These are phyloP conservation scores for Aspergillus biplanus DNA, from an alignment of 495 filamentous ascomycete genomes.

Conservation along the genomic window DNA sequence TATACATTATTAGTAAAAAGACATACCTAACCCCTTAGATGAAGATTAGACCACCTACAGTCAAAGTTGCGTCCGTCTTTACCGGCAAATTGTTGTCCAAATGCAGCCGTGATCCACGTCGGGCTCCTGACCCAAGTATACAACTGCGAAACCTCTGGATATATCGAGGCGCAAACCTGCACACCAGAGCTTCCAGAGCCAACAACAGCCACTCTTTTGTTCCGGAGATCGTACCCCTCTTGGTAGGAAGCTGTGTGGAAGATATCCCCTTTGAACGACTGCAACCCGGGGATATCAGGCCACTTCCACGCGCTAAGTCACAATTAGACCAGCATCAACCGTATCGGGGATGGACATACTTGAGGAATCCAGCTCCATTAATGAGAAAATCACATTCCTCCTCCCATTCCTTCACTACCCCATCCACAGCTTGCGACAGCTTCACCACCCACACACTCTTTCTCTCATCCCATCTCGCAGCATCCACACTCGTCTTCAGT, in stretches of 20 bases:
- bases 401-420: not conserved
- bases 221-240: conserved; percentile 32
- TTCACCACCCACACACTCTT: not conserved
- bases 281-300: conserved; percentile 34
- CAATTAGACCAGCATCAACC: not conserved
- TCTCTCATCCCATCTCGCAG: not conserved
- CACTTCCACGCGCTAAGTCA: conserved; percentile 26
- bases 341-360: conserved; percentile 10
- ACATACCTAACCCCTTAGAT: too few species aligned
- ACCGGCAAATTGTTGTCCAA: conserved; percentile 23
- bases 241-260: conserved; percentile 32
- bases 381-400: conserved; percentile 6
- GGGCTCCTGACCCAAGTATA: conserved; percentile 20
- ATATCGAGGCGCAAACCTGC: conserved; percentile 31
- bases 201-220: conserved; percentile 51
- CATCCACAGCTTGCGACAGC: too few species aligned
- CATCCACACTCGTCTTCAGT: not conserved
- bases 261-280: conserved; percentile 24
- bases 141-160: conserved; percentile 6
- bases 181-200: conserved; percentile 50
- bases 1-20: too few species aligned
- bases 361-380: conserved; percentile 9
- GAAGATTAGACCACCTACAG: conserved; percentile 13
- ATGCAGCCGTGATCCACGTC: conserved; percentile 21
- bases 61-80: conserved; percentile 22